Conservation (phyloP, 176 grass and related monocot genomes). For the Otatea glauca region DNA sequence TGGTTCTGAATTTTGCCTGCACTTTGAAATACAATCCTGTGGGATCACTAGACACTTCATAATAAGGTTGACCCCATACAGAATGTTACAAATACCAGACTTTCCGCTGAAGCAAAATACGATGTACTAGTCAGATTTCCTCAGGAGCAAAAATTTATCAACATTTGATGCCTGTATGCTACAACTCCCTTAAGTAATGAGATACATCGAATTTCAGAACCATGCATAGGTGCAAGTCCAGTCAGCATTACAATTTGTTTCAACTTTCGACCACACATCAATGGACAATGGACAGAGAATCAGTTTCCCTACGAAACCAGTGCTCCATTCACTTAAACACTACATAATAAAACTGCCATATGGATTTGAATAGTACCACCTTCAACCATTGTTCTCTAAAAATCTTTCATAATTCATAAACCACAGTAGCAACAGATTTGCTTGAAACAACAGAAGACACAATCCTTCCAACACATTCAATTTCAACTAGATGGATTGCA, state of each 20-base stretch:
- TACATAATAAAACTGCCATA: not conserved
- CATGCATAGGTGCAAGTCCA: not conserved
- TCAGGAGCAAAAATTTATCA: not conserved
- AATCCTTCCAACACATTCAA: not conserved
- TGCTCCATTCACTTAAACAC: not conserved
- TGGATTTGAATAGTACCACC: not conserved
- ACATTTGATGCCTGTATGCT: not conserved
- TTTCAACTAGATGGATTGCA: not conserved
- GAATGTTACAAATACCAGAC: not conserved
- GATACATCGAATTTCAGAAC: not conserved
- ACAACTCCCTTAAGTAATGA: not conserved
- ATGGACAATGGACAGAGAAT: not conserved
- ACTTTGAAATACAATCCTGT: too few relatives aligned
- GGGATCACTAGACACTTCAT: not conserved
- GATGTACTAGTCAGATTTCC: not conserved
- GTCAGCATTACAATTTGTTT: not conserved
- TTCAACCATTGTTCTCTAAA: not conserved
- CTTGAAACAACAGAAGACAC: conserved; percentile 1
- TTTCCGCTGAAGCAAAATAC: not conserved
- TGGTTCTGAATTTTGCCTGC: too few relatives aligned
- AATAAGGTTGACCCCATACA: not conserved
- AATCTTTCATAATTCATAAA: not conserved
- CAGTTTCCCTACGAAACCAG: not conserved
- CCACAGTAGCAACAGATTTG: not conserved
- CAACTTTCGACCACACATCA: not conserved